These are phyloP conservation scores for Pseudogymnoascus sp. DNA, from an alignment of 2,329 filamentous ascomycete species.

Conservation along the genomic window DNA sequence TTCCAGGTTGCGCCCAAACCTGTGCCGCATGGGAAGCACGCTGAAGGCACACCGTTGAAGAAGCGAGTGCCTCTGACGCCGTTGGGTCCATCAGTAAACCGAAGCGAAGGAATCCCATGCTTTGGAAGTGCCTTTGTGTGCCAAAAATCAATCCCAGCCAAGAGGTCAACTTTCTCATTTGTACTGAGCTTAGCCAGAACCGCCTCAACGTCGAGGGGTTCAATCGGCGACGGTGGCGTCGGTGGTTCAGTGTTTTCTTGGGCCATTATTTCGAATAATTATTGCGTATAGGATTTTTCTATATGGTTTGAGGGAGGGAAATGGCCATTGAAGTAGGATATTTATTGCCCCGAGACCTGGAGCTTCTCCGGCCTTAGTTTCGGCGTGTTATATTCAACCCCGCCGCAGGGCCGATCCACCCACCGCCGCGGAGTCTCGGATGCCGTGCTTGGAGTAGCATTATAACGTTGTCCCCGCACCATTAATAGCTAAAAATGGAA, in stretches of 20 bases:
- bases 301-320: neutral
- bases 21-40: slow-evolving; percentile 34
- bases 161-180: slow-evolving; percentile 42
- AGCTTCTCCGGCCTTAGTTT: slow-evolving; percentile 7
- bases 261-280: neutral
- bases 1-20: slow-evolving; percentile 56
- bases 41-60: slow-evolving; percentile 33
- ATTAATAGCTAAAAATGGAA: neutral
- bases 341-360: neutral
- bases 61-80: slow-evolving; percentile 26
- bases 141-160: slow-evolving; percentile 31
- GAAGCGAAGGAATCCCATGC: slow-evolving; percentile 23
- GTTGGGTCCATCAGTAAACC: slow-evolving; percentile 27
- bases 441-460: neutral
- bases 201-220: slow-evolving; percentile 38
- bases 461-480: neutral
- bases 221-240: slow-evolving; percentile 11
- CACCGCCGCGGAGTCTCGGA: neutral
- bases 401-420: neutral
- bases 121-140: slow-evolving; percentile 23
- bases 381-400: neutral
- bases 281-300: neutral
- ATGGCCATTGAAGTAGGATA: neutral
- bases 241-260: slow-evolving; percentile 10
- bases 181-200: slow-evolving; percentile 43